Percentiles rank a stretch among this genome's conserved stretches.
phyloP scores from a whole-genome alignment of 805 yeast species.

The Pichia sporocuriosa region DNA sequence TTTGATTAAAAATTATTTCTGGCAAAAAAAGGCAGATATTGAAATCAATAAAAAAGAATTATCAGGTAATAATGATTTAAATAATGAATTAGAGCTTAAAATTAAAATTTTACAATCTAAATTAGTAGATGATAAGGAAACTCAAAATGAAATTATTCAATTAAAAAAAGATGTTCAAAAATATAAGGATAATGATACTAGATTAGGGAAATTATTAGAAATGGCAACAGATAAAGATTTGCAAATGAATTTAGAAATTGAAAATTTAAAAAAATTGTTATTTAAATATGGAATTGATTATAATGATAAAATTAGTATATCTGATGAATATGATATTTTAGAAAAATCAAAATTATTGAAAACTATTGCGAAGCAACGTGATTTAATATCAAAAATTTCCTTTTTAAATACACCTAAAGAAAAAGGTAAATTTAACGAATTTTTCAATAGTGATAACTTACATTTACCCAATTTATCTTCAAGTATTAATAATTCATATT shows the following conservation, averaged over 20 bases:
- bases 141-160: constrained; percentile 4
- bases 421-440: neutral
- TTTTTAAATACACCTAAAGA: neutral
- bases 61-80: no score
- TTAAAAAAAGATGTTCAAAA: neutral
- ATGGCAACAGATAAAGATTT: neutral
- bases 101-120: constrained; percentile 36
- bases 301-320: neutral
- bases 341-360: constrained; percentile 9
- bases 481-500: neutral
- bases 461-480: neutral
- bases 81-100: constrained; percentile 37
- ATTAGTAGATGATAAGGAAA: constrained; percentile 14
- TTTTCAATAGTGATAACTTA: no score
- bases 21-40: neutral
- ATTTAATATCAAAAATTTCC: constrained; percentile 9
- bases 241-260: neutral
- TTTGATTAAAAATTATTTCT: no score
- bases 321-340: constrained; percentile 8
- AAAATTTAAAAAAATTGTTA: neutral
- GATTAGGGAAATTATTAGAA: neutral
- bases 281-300: constrained; percentile 6
- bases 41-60: neutral
- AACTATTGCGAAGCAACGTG: constrained; percentile 10
- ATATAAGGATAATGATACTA: neutral